A percentile compares a stretch with the other conserved stretches of the same genome.
phyloP scores from a whole-genome alignment of 148 eudicot genomes.

The Pouteria glomerata region DNA sequence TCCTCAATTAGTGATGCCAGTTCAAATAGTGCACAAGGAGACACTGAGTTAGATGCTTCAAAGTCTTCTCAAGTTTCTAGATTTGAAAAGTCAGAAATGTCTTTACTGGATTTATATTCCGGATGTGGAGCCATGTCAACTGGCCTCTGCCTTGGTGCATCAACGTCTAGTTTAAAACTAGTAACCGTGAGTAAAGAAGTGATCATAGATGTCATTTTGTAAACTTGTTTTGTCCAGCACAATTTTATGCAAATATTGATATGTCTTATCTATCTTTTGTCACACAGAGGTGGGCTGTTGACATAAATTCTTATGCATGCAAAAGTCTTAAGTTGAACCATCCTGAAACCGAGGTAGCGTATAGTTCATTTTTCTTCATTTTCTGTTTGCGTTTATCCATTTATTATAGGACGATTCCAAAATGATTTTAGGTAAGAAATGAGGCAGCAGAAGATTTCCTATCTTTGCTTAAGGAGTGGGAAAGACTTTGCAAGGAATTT shows the following conservation, averaged over 20 bases:
- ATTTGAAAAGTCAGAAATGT: neutral
- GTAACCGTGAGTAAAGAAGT: slow-evolving; percentile 17
- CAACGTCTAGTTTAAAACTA: slow-evolving; percentile 11
- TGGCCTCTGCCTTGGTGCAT: slow-evolving; percentile 26
- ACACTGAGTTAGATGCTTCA: neutral
- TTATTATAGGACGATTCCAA: neutral
- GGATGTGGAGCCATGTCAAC: slow-evolving; percentile 44
- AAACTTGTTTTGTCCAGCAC: neutral
- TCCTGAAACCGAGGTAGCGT: slow-evolving; percentile 29
- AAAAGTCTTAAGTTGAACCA: slow-evolving; percentile 32
- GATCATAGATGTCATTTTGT: neutral
- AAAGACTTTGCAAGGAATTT: slow-evolving; percentile 22
- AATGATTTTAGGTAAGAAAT: slow-evolving; percentile 29
- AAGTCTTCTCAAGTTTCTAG: neutral
- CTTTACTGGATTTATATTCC: slow-evolving; percentile 24
- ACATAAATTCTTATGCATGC: slow-evolving; percentile 29
- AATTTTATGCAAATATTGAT: neutral
- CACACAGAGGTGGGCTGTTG: slow-evolving; percentile 39
- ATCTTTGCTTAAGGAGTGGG: slow-evolving; percentile 30
- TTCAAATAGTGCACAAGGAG: neutral
- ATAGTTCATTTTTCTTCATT: neutral
- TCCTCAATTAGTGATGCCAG: slow-evolving; percentile 10
- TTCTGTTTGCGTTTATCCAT: neutral
- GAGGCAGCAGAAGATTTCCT: slow-evolving; percentile 34
- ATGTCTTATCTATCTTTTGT: neutral